phyloP scores from a whole-genome alignment of 2,329 filamentous ascomycete genomes.

The Penicillium oxalicum region DNA sequence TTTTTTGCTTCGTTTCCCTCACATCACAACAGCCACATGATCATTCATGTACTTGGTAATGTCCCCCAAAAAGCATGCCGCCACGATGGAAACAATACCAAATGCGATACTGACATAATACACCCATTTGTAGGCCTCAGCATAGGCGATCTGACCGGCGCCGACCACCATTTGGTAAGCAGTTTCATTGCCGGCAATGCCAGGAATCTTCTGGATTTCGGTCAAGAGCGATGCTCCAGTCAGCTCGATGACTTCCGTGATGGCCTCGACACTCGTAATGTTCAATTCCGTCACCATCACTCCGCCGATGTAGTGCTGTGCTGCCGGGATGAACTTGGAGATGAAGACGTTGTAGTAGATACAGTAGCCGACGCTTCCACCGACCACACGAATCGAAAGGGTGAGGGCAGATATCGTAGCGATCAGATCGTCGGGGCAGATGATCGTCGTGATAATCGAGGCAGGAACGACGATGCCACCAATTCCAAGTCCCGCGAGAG shows the following conservation, averaged over 20 bases:
- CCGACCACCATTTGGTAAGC: conserved; percentile 49
- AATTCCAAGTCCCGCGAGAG: conserved; percentile 58
- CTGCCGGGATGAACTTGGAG: conserved; percentile 42
- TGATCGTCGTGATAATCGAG: conserved; percentile 62
- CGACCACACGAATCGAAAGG: conserved; percentile 62
- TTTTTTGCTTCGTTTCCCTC: not conserved
- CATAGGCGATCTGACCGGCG: conserved; percentile 53
- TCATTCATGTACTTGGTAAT: conserved; percentile 56
- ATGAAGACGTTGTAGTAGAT: conserved; percentile 50
- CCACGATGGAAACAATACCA: conserved; percentile 51
- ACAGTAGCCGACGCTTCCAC: conserved; percentile 60
- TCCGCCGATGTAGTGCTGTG: conserved; percentile 46
- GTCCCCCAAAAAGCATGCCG: conserved; percentile 54
- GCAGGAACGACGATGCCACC: conserved; percentile 63
- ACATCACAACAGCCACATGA: conserved; percentile 50
- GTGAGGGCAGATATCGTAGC: conserved; percentile 64
- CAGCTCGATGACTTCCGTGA: conserved; percentile 48
- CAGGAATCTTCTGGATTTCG: conserved; percentile 45
- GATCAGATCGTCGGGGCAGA: conserved; percentile 63
- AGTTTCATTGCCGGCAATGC: conserved; percentile 48
- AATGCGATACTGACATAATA: conserved; percentile 60
- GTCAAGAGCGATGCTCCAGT: conserved; percentile 50
- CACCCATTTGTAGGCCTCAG: conserved; percentile 55
- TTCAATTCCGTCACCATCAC: conserved; percentile 46
- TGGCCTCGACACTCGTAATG: conserved; percentile 45